Evolutionary conservation across 768 basidiomycete species (phyloP).

Genomic region (Leucocoprinus leucothites): DNA sequence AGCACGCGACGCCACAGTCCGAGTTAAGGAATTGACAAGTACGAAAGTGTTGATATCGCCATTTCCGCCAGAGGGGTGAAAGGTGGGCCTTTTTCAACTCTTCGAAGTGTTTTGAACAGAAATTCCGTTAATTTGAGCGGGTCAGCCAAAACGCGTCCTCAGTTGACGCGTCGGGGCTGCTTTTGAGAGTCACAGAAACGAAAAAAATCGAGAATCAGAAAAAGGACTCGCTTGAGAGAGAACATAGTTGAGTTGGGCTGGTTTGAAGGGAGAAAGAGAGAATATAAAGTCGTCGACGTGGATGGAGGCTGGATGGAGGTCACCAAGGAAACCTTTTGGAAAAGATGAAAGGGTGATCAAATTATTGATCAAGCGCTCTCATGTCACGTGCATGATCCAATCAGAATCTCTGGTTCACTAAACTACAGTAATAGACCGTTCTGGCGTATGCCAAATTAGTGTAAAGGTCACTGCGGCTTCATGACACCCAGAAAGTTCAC

Average conservation of each 20-base stretch:
- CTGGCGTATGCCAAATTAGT: too few relatives aligned
- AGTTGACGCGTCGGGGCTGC: too few relatives aligned
- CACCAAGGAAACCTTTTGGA: conserved; percentile 2
- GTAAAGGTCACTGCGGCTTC: too few relatives aligned
- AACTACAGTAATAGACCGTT: too few relatives aligned
- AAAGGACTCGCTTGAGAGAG: background rate
- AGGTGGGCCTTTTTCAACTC: background rate
- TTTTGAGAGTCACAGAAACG: too few relatives aligned
- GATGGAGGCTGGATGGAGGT: background rate
- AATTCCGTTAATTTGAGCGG: too few relatives aligned
- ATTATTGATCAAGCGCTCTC: background rate
- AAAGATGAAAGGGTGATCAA: background rate
- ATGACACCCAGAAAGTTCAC: too few relatives aligned
- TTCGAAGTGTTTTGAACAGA: too few relatives aligned
- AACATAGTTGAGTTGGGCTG: background rate
- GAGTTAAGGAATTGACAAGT: background rate
- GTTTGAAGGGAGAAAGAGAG: background rate
- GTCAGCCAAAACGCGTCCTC: too few relatives aligned
- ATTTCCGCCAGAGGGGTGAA: background rate
- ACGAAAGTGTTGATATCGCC: background rate
- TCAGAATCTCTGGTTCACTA: too few relatives aligned
- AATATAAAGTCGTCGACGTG: background rate
- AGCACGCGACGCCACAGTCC: background rate
- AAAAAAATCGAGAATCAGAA: too few relatives aligned
- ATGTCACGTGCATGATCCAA: too few relatives aligned